Evolutionary conservation across 495 filamentous ascomycete species (phyloP).

Genomic region (Podospora comata): DNA sequence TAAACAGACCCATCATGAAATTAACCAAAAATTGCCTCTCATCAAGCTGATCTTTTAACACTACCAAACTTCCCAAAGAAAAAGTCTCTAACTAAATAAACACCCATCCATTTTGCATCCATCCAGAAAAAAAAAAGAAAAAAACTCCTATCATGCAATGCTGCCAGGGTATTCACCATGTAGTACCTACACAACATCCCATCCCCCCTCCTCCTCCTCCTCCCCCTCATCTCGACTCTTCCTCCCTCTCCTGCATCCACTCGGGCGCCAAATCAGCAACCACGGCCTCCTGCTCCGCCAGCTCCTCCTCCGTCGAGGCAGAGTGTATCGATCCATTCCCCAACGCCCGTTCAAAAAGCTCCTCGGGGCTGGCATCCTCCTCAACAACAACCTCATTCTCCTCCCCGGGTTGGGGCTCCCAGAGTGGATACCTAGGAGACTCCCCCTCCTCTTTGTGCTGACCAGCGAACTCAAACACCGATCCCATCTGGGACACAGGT

Average conservation of each 20-base stretch:
- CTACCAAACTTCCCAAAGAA: not conserved
- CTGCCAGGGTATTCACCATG: slow-evolving; percentile 2
- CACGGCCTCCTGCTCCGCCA: slow-evolving; percentile 7
- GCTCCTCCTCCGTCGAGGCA: not conserved
- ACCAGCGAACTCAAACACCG: not conserved
- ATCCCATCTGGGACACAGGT: not conserved
- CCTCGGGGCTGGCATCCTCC: not conserved
- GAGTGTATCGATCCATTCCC: not conserved
- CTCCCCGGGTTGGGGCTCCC: not conserved
- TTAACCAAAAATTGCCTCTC: too few species aligned
- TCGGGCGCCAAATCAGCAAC: slow-evolving; percentile 10
- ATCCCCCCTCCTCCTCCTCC: not conserved
- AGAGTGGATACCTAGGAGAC: not conserved
- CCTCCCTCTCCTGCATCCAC: slow-evolving; percentile 9
- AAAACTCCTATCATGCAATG: not conserved
- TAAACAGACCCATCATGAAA: too few species aligned
- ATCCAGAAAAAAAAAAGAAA: too few species aligned
- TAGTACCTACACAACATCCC: not conserved
- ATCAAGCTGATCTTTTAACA: too few species aligned
- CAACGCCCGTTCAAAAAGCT: slow-evolving; percentile 3
- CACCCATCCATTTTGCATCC: not conserved
- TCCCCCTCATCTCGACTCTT: not conserved
- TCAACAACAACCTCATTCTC: not conserved
- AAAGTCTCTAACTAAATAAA: not conserved
- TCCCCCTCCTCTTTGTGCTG: not conserved